A percentile compares a stretch with the other conserved stretches of the same genome.
These are phyloP conservation scores for Ciborinia camelliae DNA, from an alignment of 2,329 filamentous ascomycete genomes.

Conservation along the genomic window DNA sequence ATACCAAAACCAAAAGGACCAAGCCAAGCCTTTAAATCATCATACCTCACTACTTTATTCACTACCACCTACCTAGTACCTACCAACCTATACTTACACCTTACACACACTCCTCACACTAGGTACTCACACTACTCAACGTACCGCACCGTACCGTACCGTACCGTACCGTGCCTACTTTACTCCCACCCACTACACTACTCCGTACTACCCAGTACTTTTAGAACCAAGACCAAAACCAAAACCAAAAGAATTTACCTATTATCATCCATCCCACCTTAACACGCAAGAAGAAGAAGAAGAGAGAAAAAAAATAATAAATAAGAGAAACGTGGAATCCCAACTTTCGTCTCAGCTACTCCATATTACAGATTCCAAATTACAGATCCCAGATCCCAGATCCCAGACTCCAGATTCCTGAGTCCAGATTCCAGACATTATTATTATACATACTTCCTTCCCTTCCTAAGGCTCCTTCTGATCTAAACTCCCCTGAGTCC, in stretches of 20 bases:
- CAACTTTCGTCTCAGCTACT: not conserved
- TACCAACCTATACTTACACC: no score
- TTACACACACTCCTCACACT: no score
- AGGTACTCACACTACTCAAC: not conserved
- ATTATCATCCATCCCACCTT: not conserved
- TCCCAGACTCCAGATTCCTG: no score
- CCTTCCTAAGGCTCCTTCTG: no score
- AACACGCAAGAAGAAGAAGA: not conserved
- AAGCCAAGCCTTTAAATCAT: not conserved
- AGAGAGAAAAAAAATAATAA: not conserved
- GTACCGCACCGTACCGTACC: slow-evolving; percentile 7
- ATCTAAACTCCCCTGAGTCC: no score
- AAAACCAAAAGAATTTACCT: not conserved
- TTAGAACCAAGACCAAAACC: not conserved
- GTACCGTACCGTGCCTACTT: slow-evolving; percentile 12
- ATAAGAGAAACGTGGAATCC: not conserved
- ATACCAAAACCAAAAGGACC: not conserved
- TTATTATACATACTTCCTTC: no score
- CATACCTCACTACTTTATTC: not conserved
- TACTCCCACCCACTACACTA: slow-evolving; percentile 1
- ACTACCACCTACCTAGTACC: not conserved
- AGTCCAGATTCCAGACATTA: not conserved
- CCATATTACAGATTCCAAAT: not conserved
- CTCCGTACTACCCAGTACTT: no score
- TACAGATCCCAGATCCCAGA: no score